Base-by-base conservation (phyloP, 805 yeast species). In the Yarrowia osloensis region DNA sequence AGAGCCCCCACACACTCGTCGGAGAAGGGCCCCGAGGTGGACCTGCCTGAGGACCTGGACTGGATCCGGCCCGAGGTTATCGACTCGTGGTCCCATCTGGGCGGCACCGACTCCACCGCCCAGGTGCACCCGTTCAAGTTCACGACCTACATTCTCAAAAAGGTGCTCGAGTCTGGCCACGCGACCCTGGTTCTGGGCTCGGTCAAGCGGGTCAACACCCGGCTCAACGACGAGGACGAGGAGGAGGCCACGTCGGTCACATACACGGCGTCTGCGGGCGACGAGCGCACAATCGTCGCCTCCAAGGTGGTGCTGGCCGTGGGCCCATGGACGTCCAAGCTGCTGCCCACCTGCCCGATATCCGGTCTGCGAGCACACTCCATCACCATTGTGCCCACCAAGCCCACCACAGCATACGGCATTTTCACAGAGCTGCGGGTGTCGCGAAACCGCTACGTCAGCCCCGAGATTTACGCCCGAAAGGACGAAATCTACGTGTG, bases 291-390 rank as follows among this genome's bases (percentile, higher is more conserved):
- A 12, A 78, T 92, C 15, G 74, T 73, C 15, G 95, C 90, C 66
- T 91, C 90, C 74, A 87, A 90, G 72, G 86, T 91, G n/a, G 87
- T 94, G 12, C 80, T 95, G 72, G 81, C 96, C 0, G 90, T 91
- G 71, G 99, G 99, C 0, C 99, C 99, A 13, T 94, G 99, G 99
- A 92, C 98, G 2, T 88, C 97, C 1, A 88, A 88, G 73, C 85
- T 94, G 49, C 78, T 94, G 68, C 96, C 97, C 2, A 92, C 89
- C 71, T 93, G 98, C 75, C 99, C 98, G 31, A 92, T 94, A 13
- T 88, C 94, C 2, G 98, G 98, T 5, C 80, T 94, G 70, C 83
- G 98, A 71, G 98, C 98, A 1, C 98, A 95, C 78, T 91, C 97
- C 29, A 93, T 94, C 74, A 92, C 97, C 0, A 85, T 95, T 66